Percentiles rank a stretch among this genome's conserved stretches.
Evolutionary conservation across 805 yeast genomes (phyloP).

Genomic region (Kregervanrija delftensis): DNA sequence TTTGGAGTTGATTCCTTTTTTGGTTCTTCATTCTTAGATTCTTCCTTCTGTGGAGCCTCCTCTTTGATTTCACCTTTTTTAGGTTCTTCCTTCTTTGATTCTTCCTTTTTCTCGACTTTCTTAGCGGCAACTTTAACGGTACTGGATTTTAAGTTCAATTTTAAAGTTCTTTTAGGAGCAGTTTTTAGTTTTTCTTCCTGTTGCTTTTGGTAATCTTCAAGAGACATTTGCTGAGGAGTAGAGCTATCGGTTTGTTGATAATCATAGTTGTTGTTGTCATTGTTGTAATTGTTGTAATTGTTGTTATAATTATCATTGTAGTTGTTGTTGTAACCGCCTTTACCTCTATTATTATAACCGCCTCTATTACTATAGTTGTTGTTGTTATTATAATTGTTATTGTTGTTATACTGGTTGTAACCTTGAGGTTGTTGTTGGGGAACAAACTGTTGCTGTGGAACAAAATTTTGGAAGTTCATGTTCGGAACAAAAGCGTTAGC

Average conservation of each 20-base stretch:
- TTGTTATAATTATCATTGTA: conserved; percentile 2
- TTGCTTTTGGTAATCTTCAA: conserved; percentile 78
- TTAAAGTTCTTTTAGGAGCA: conserved; percentile 60
- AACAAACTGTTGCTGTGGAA: conserved; percentile 32
- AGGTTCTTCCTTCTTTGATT: conserved; percentile 24
- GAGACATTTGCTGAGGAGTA: conserved; percentile 52
- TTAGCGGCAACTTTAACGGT: conserved; percentile 30
- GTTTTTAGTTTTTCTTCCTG: conserved; percentile 38
- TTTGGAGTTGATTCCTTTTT: conserved; percentile 9
- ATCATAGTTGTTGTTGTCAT: conserved; percentile 12
- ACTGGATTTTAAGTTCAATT: conserved; percentile 58
- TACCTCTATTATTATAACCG: conserved; percentile 6
- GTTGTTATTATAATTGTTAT: conserved; percentile 20
- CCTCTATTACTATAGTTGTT: conserved; percentile 18
- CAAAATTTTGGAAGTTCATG: conserved; percentile 29
- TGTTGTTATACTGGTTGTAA: conserved; percentile 11
- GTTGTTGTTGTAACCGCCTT: conserved; percentile 7
- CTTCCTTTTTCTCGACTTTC: conserved; percentile 38
- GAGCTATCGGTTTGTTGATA: conserved; percentile 15
- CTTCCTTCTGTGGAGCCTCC: conserved; percentile 26
- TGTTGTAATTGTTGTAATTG: conserved; percentile 17
- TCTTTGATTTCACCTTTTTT: conserved; percentile 24
- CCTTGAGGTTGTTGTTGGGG: conserved; percentile 20
- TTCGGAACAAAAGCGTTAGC: conserved; percentile 44
- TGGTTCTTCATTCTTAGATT: conserved; percentile 24